phyloP scores from a whole-genome alignment of 805 yeast species.

The Candida corydali region DNA sequence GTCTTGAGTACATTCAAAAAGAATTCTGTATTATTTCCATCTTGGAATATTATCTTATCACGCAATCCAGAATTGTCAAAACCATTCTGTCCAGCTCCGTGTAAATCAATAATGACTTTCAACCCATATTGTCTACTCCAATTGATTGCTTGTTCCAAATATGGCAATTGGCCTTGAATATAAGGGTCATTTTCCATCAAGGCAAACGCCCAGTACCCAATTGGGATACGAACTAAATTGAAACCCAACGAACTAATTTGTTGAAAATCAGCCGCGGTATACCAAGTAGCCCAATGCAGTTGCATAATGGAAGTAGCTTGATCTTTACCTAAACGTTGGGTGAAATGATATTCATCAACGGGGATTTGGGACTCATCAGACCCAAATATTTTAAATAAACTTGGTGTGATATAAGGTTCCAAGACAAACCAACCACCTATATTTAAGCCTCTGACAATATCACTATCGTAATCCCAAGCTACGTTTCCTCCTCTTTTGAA shows the following conservation, averaged over 20 bases:
- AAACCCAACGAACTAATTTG: conserved; percentile 60
- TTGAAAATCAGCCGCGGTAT: conserved; percentile 66
- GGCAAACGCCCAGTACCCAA: conserved; percentile 92
- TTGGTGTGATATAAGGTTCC: conserved; percentile 84
- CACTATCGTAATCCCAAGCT: conserved; percentile 31
- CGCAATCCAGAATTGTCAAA: conserved; percentile 91
- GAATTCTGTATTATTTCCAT: conserved; percentile 46
- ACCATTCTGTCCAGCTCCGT: conserved; percentile 97
- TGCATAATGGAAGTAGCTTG: conserved; percentile 49
- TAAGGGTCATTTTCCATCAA: conserved; percentile 69
- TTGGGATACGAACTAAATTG: conserved; percentile 84
- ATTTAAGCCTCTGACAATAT: conserved; percentile 62
- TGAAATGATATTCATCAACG: conserved; percentile 77
- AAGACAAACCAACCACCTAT: conserved; percentile 89
- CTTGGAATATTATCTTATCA: conserved; percentile 56
- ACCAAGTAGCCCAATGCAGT: conserved; percentile 77
- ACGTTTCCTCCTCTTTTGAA: conserved; percentile 7
- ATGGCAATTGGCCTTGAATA: conserved; percentile 73
- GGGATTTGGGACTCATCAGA: conserved; percentile 45
- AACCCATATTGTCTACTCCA: conserved; percentile 67
- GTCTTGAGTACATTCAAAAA: conserved; percentile 53
- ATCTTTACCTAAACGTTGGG: conserved; percentile 56
- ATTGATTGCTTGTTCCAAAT: conserved; percentile 68
- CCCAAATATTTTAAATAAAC: conserved; percentile 51
- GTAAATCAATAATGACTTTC: conserved; percentile 87